Evolutionary conservation across 2,329 filamentous ascomycete species (phyloP).

Genomic region (Ambrosiella beaveri): DNA sequence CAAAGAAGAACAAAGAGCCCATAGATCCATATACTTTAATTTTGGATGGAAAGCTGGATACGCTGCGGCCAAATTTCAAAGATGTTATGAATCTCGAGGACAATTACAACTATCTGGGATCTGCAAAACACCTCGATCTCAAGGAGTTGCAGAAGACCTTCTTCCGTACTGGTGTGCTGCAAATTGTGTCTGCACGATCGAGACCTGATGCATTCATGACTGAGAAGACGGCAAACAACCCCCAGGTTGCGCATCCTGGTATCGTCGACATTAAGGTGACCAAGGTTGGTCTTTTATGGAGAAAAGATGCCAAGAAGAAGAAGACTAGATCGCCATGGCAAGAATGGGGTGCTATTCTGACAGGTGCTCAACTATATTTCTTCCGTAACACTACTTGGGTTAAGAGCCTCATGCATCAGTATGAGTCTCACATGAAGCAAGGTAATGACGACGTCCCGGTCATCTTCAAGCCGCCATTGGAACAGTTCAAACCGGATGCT

Average conservation of each 20-base stretch:
- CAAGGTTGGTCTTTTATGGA: slow-evolving; percentile 87
- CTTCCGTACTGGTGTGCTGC: slow-evolving; percentile 76
- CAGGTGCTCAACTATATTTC: slow-evolving; percentile 91
- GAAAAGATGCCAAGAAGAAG: slow-evolving; percentile 85
- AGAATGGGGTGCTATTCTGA: slow-evolving; percentile 94
- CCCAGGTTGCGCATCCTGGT: slow-evolving; percentile 71
- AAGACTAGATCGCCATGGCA: slow-evolving; percentile 93
- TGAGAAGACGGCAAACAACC: slow-evolving; percentile 68
- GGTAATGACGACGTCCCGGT: slow-evolving; percentile 61
- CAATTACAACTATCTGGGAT: slow-evolving; percentile 74
- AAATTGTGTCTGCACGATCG: slow-evolving; percentile 87
- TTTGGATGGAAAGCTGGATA: slow-evolving; percentile 71
- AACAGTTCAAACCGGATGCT: slow-evolving; percentile 84
- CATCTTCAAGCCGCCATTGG: slow-evolving; percentile 76
- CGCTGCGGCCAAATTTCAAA: slow-evolving; percentile 66
- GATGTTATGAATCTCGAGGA: slow-evolving; percentile 90
- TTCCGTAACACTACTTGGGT: slow-evolving; percentile 90
- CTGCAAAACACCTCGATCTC: slow-evolving; percentile 57
- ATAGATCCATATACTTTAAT: slow-evolving; percentile 93
- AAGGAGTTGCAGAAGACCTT: slow-evolving; percentile 74
- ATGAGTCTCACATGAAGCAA: slow-evolving; percentile 64
- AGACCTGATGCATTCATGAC: slow-evolving; percentile 90
- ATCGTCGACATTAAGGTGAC: slow-evolving; percentile 96
- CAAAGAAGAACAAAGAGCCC: slow-evolving; percentile 55
- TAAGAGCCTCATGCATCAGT: slow-evolving; percentile 76